Evolutionary conservation across 441 rosid genomes (phyloP), one percentile per base, ranked within the genome.

Genomic region (Melastoma candidum): DNA sequence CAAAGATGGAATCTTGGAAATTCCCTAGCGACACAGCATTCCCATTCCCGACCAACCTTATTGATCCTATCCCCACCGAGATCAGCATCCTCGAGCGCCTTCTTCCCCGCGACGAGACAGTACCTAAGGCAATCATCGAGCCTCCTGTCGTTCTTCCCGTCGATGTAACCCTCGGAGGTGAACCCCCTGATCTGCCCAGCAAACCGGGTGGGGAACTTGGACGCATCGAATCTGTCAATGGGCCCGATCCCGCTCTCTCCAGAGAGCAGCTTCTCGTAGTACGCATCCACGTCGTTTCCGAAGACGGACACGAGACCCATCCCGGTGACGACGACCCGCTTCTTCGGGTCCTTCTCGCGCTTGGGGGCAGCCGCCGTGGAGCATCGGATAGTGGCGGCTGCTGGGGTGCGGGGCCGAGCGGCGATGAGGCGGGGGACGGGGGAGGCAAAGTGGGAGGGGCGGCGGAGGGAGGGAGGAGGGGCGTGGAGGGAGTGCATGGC

Each of bases 101-200:
- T 92, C 74, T 88, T 92, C 1, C 90, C 97, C 1, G 94, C 98
- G 32, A 92, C 98, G 82, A 92, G 79, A 83, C 98, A 79, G 71
- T 92, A 92, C 79, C 95, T 76, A 84, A 84, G 80, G 66, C 94
- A 85, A 76, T 88, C 94, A 58, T 92, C 98, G 48, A 92, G 92
- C 48, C 97, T 57, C 71, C 98, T 71, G 67, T 92, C 97, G 48
- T 88, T 88, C 78, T 92, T 92, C 49, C 94, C 95, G 64, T 88
- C 95, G 57, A 92, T 87, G 68, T 82, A 83, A 3, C 97, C 98
- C 56, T 81, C 63, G 0, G 94, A 66, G 57, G 43, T 64, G 71
- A 92, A 92, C 49, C 95, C 97, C 49, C 85, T 87, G 80, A 92
- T 85, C 97, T 92, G 98, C 14, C 97, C 98, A 6, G 77, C 98